Evolutionary conservation across 805 yeast species (phyloP), one percentile per base, ranked within the genome.

Genomic region (Pichia exigua): DNA sequence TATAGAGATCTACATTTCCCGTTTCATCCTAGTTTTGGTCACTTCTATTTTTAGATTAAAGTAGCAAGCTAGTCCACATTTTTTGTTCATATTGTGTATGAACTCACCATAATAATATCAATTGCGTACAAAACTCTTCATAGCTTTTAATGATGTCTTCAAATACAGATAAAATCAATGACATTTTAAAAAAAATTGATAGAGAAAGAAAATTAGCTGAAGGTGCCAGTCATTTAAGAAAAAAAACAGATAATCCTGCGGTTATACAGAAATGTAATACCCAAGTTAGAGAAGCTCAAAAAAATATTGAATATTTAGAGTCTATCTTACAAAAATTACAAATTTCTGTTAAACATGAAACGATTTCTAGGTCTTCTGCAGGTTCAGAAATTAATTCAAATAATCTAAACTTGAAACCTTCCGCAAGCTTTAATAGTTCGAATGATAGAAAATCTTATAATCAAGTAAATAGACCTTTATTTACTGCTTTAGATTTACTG

Each of bases 231-330:
- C 78, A 85, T 55, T 72, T 94, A 72, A 82, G 87, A 65, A 82
- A 83, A 65, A 82, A 82, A 57, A 87, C 98, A 13, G 70, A 76
- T 55, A 94, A 94, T 68, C 74, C 85, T 39, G 81, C 79, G 59
- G 97, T 92, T 45, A 89, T 91, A 59, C 95, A 88, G 66, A 83
- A 86, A 64, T 91, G 97, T 73, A 91, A 89, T 69, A 81, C 89
- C 27, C 88, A 85, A 61, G 90, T 94, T 59, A 75, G 92, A 56
- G 99, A 94, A 62, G 91, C 97, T 3, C 88, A 87, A 62, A 83
- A 88, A 58, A 94, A 92, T 67, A 86, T 94, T 58, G 91, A 88
- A 58, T 94, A 92, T 62, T 77, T 94, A 56, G 86, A 85, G 64
- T 87, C 86, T 53, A 82, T 90, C 8, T 73, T 94, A 59, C 74